Evolutionary conservation across 441 rosid genomes (phyloP).

Genomic region (Melastoma candidum): DNA sequence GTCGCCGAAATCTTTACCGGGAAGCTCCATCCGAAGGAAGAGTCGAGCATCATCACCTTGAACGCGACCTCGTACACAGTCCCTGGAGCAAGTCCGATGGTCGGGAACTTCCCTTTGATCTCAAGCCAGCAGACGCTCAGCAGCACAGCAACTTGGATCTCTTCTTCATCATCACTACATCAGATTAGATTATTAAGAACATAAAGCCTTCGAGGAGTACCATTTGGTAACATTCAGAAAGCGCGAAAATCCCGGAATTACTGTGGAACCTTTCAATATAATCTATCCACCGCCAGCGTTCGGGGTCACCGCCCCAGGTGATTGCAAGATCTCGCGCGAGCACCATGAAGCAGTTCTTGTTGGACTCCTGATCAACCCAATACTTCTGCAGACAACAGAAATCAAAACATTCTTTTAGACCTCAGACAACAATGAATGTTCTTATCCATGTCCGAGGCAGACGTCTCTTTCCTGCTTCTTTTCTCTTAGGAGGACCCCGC

Average conservation of each 20-base stretch:
- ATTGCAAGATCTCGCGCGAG: slow-evolving; percentile 5
- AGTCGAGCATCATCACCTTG: background rate
- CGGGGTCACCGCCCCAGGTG: background rate
- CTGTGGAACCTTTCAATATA: background rate
- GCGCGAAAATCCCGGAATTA: background rate
- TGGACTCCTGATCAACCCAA: slow-evolving; percentile 1
- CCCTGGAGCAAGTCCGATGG: background rate
- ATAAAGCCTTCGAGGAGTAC: background rate
- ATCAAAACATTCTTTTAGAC: too few species aligned
- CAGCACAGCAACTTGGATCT: background rate
- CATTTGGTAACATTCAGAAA: background rate
- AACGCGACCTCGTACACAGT: background rate
- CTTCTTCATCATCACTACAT: too few species aligned
- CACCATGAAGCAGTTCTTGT: slow-evolving; percentile 11
- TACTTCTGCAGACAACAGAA: slow-evolving; percentile 1
- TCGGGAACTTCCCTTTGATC: slow-evolving; percentile 3
- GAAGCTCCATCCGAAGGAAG: background rate
- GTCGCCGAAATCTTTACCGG: background rate
- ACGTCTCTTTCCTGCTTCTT: background rate
- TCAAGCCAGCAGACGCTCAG: background rate
- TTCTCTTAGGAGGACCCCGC: background rate
- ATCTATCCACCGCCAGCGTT: background rate
- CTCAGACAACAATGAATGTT: too few species aligned
- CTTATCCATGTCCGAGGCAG: too few species aligned
- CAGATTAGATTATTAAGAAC: background rate